Conservation (phyloP, 2,329 filamentous ascomycete species). For the Ophiocordyceps polyrhachis-furcata region DNA sequence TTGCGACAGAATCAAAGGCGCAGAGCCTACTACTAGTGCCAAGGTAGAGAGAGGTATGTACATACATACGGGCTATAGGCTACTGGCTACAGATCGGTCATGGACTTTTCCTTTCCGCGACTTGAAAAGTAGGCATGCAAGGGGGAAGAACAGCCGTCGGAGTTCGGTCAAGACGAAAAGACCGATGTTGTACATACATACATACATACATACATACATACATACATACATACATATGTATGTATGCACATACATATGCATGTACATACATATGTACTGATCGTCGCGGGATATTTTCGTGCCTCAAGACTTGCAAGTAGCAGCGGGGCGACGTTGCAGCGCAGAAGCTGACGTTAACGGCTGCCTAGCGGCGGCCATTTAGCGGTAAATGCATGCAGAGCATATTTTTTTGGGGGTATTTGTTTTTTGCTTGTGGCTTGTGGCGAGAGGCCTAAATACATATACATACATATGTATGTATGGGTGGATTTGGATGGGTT, state of each 20-base stretch:
- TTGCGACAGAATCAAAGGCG: not conserved
- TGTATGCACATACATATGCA: no score
- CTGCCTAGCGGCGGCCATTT: not conserved
- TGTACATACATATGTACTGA: no score
- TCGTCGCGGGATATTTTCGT: not conserved
- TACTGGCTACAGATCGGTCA: not conserved
- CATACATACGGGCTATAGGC: no score
- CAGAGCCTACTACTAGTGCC: not conserved
- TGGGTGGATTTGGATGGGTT: no score
- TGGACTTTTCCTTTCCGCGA: not conserved
- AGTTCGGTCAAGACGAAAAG: not conserved
- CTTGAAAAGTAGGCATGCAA: not conserved
- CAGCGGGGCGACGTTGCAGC: not conserved
- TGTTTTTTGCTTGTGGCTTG: no score
- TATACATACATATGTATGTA: no score
- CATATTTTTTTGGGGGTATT: no score
- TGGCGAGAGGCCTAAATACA: no score
- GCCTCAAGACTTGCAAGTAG: not conserved
- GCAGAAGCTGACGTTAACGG: not conserved
- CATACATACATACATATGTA: no score
- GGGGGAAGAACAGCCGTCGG: not conserved
- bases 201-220: no score
- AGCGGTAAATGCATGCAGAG: not conserved
- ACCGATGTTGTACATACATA: not conserved
- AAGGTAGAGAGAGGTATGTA: no score